Percentiles rank a stretch among this genome's conserved stretches.
Conservation (phyloP, 345 rosid species). For the Hypericum perforatum region DNA sequence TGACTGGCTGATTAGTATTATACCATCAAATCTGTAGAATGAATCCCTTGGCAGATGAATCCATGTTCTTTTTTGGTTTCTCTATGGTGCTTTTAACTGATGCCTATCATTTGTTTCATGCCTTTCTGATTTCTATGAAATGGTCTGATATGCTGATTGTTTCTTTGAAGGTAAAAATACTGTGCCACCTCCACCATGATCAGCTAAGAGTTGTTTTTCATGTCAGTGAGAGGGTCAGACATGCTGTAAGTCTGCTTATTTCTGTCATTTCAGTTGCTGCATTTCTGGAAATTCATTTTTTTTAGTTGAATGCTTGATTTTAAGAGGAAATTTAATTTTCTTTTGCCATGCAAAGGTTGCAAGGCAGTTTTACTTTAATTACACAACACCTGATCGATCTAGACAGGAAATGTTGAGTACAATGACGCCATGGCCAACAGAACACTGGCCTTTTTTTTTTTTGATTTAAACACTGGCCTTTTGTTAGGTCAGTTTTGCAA, state of each 20-base stretch:
- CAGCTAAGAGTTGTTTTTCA: slow-evolving; percentile 84
- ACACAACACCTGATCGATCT: slow-evolving; percentile 86
- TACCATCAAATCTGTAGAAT: no score
- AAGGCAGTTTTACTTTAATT: slow-evolving; percentile 74
- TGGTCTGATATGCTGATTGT: slow-evolving; percentile 13
- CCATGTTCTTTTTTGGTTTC: no score
- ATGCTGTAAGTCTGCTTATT: slow-evolving; percentile 48
- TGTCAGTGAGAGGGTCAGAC: slow-evolving; percentile 68
- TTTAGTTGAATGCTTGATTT: slow-evolving; percentile 1
- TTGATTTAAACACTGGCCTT: slow-evolving; percentile 97
- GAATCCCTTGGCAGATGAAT: no score
- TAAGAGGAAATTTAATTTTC: no score
- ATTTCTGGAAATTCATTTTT: background rate
- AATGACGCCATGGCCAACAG: slow-evolving; percentile 69
- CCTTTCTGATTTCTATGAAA: background rate
- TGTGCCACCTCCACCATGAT: slow-evolving; percentile 92
- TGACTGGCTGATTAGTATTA: no score
- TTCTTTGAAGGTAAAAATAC: slow-evolving; percentile 59
- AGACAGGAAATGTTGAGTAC: slow-evolving; percentile 67
- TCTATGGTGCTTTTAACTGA: background rate
- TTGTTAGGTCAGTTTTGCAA: slow-evolving; percentile 36
- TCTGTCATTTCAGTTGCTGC: background rate
- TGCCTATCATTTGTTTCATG: background rate
- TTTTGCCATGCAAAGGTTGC: slow-evolving; percentile 59
- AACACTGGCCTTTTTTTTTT: no score